phyloP scores from a whole-genome alignment of 768 basidiomycete genomes.

The Lactifluus rugatus region DNA sequence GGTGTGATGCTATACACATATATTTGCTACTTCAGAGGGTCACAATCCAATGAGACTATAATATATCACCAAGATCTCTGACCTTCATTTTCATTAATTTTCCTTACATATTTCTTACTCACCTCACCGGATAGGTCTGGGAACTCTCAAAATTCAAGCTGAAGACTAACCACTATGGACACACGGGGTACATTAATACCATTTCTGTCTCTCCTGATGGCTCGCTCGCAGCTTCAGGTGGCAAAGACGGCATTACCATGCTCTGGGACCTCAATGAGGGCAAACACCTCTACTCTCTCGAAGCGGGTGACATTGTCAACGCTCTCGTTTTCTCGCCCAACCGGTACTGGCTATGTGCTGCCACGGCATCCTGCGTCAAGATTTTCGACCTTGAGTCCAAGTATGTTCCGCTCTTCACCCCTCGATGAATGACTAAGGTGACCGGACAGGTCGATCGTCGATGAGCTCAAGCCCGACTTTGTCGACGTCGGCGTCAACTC shows the following conservation, averaged over 20 bases:
- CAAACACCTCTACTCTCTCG: constrained; percentile 99
- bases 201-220: constrained; percentile 98
- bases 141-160: constrained; percentile 99
- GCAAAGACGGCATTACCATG: constrained; percentile 99
- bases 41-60: constrained; percentile 38
- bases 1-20: constrained; percentile 32
- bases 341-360: constrained; percentile 99
- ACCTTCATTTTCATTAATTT: constrained; percentile 22
- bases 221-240: constrained; percentile 96
- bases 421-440: background rate
- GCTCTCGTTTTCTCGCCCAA: constrained; percentile 99
- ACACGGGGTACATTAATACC: constrained; percentile 99
- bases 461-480: constrained; percentile 96
- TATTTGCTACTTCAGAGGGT: constrained; percentile 29
- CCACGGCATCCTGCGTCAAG: constrained; percentile 94
- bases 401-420: constrained; percentile 39
- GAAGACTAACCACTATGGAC: constrained; percentile 99
- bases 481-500: constrained; percentile 61
- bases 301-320: constrained; percentile 97
- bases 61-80: constrained; percentile 67
- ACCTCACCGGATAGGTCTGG: constrained; percentile 66
- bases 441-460: constrained; percentile 76
- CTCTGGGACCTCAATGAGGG: constrained; percentile 99
- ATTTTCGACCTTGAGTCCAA: constrained; percentile 99
- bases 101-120: background rate